Percentiles rank a stretch among this genome's conserved stretches.
phyloP scores from a whole-genome alignment of 177 flowering plant species.

The Vitis hybrid region DNA sequence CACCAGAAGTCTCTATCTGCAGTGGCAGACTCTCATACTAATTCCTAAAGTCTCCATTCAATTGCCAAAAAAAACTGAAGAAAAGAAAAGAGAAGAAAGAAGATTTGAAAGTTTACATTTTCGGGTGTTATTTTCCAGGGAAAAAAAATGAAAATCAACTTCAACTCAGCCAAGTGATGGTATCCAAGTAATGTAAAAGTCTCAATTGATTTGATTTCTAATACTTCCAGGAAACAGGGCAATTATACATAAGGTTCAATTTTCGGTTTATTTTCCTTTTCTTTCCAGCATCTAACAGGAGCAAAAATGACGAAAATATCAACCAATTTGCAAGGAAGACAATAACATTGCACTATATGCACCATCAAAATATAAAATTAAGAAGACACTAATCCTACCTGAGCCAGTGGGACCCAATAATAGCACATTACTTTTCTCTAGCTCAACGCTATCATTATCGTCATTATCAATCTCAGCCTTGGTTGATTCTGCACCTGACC shows the following conservation, averaged over 20 bases:
- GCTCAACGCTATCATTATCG: constrained; percentile 53
- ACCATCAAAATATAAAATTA: not conserved
- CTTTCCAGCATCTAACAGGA: too few species aligned
- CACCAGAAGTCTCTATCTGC: not conserved
- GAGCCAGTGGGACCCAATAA: constrained; percentile 88
- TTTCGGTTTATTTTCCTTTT: too few species aligned
- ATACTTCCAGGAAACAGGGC: too few species aligned
- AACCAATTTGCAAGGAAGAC: not conserved
- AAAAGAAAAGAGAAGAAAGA: not conserved
- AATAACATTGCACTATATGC: not conserved
- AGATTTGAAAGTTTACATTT: too few species aligned
- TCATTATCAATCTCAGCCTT: constrained; percentile 32
- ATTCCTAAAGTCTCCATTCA: constrained; percentile 1
- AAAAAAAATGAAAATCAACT: too few species aligned
- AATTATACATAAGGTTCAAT: too few species aligned
- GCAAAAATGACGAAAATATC: not conserved
- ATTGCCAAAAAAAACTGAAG: not conserved
- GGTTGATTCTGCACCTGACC: constrained; percentile 46
- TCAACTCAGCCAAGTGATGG: too few species aligned
- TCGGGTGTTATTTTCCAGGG: too few species aligned
- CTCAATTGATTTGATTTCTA: too few species aligned
- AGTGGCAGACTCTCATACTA: not conserved
- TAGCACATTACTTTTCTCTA: constrained; percentile 82
- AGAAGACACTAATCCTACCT: constrained; percentile 32
- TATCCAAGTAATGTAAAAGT: too few species aligned